A percentile compares a stretch with the other conserved stretches of the same genome.
Evolutionary conservation across 495 filamentous ascomycete genomes (phyloP).

Genomic region (Aspergillus indologenus): DNA sequence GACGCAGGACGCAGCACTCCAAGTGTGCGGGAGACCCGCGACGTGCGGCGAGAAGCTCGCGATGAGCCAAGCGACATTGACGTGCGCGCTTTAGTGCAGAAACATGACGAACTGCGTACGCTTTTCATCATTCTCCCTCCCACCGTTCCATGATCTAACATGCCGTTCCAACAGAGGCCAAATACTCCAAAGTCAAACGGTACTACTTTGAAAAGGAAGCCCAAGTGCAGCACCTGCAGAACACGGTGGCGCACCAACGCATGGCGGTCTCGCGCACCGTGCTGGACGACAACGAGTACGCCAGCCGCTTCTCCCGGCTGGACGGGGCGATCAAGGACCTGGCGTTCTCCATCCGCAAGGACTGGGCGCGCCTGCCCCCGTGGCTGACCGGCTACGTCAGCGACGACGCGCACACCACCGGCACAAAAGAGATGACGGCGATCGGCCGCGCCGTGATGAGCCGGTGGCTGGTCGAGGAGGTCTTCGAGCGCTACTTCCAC

Average conservation of each 20-base stretch:
- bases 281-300: conserved; percentile 94
- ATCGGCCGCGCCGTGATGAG: conserved; percentile 89
- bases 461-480: conserved; percentile 85
- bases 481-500: conserved; percentile 90
- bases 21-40: conserved; percentile 44
- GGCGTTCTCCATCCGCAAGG: conserved; percentile 90
- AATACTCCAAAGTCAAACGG: conserved; percentile 97
- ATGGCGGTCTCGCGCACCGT: conserved; percentile 92
- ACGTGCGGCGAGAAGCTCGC: conserved; percentile 35
- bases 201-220: conserved; percentile 95
- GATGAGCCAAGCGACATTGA: conserved; percentile 54
- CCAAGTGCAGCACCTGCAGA: conserved; percentile 93
- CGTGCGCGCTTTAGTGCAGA: conserved; percentile 40
- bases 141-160: conserved; percentile 12
- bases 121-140: conserved; percentile 4
- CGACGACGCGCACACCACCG: conserved; percentile 72
- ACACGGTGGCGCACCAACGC: conserved; percentile 91
- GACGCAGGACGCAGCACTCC: conserved; percentile 61
- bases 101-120: conserved; percentile 67
- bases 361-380: conserved; percentile 75
- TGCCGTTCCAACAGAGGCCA: conserved; percentile 59
- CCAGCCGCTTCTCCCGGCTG: conserved; percentile 82
- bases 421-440: conserved; percentile 95
- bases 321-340: conserved; percentile 95
- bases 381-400: conserved; percentile 81